Percentiles rank a stretch among this genome's conserved stretches.
These are phyloP conservation scores for Tulasnella sp. DNA, from an alignment of 768 basidiomycete genomes.

Conservation along the genomic window DNA sequence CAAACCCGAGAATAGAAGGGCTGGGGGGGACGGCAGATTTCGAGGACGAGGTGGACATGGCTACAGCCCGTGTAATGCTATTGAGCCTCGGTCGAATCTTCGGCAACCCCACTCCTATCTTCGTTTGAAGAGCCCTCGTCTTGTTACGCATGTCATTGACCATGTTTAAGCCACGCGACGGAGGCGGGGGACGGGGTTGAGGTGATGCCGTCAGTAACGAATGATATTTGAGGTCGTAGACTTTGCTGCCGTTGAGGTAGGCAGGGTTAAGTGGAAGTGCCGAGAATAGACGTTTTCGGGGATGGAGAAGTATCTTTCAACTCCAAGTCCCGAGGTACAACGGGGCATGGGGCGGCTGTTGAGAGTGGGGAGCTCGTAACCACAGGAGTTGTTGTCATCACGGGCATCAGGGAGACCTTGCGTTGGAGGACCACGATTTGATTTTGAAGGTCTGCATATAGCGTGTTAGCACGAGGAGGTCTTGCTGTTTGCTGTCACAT, in stretches of 20 bases:
- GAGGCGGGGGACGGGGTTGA: not conserved
- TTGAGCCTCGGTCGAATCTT: not conserved
- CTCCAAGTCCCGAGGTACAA: not conserved
- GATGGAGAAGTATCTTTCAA: not conserved
- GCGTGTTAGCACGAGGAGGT: too few relatives aligned
- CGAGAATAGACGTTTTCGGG: not conserved
- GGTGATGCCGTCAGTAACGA: not conserved
- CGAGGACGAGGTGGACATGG: not conserved
- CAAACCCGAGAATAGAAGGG: not conserved
- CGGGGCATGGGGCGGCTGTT: not conserved
- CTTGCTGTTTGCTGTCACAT: slow-evolving; percentile 13
- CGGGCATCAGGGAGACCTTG: not conserved
- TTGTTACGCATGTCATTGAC: slow-evolving; percentile 6
- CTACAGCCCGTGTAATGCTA: not conserved
- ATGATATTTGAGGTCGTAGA: not conserved
- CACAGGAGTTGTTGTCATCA: not conserved
- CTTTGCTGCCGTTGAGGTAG: not conserved
- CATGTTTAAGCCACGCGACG: not conserved
- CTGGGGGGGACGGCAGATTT: not conserved
- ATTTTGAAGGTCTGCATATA: not conserved
- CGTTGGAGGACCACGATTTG: not conserved
- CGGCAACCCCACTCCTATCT: slow-evolving; percentile 6
- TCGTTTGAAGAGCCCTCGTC: slow-evolving; percentile 8
- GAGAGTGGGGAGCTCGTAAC: not conserved
- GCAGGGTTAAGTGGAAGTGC: not conserved